Evolutionary conservation across 306 rosid species (phyloP).

Genomic region (Quercus mongolica): DNA sequence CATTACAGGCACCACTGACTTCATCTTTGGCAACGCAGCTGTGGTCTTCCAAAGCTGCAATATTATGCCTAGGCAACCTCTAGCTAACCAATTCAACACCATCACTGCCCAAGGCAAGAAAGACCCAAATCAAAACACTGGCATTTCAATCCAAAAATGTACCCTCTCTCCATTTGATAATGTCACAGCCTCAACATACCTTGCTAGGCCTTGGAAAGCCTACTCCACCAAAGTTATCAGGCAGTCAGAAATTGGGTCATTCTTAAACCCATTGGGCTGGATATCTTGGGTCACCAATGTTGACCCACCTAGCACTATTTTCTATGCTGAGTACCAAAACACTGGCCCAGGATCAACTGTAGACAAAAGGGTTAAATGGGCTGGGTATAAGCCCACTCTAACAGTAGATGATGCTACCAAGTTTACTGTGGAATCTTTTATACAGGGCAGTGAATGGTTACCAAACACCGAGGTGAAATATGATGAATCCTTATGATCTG

Average conservation of each 20-base stretch:
- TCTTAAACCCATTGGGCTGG: slow-evolving; percentile 76
- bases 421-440: slow-evolving; percentile 57
- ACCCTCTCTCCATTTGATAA: slow-evolving; percentile 26
- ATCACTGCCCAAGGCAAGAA: slow-evolving; percentile 93
- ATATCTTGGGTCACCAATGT: slow-evolving; percentile 49
- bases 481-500: slow-evolving; percentile 44
- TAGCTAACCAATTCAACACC: slow-evolving; percentile 78
- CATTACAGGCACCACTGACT: slow-evolving; percentile 78
- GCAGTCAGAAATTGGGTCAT: slow-evolving; percentile 53
- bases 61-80: slow-evolving; percentile 71
- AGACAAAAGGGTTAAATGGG: slow-evolving; percentile 60
- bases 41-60: slow-evolving; percentile 70
- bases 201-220: slow-evolving; percentile 94
- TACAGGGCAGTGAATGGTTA: slow-evolving; percentile 77
- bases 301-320: slow-evolving; percentile 56
- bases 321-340: slow-evolving; percentile 73
- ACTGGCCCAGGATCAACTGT: slow-evolving; percentile 60
- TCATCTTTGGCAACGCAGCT: slow-evolving; percentile 92
- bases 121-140: slow-evolving; percentile 75
- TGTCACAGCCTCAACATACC: slow-evolving; percentile 57
- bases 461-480: slow-evolving; percentile 42
- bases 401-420: slow-evolving; percentile 35
- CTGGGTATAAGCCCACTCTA: slow-evolving; percentile 59
- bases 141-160: slow-evolving; percentile 74
- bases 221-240: slow-evolving; percentile 70